These are phyloP conservation scores for Dalbergia oliveri DNA, from an alignment of 306 rosid genomes.

Conservation along the genomic window DNA sequence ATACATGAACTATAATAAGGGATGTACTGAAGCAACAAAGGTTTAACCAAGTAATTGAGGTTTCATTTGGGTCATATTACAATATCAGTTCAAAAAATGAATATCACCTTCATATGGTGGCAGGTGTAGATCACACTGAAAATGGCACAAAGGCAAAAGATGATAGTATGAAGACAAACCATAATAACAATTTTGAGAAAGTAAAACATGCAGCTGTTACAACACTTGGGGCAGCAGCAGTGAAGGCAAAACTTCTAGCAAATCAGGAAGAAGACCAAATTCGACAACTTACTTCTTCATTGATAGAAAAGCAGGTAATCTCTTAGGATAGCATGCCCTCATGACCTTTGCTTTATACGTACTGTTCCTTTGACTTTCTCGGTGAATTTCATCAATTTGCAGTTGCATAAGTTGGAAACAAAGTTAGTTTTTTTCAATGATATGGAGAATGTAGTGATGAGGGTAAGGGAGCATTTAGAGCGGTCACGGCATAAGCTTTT, in stretches of 20 bases:
- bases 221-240: constrained; percentile 86
- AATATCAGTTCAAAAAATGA: constrained; percentile 19
- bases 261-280: constrained; percentile 89
- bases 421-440: constrained; percentile 79
- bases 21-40: constrained; percentile 8
- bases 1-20: constrained; percentile 21
- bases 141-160: constrained; percentile 54
- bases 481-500: constrained; percentile 87
- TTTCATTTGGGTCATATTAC: background rate
- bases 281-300: constrained; percentile 68
- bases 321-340: constrained; percentile 35
- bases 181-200: constrained; percentile 61
- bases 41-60: background rate
- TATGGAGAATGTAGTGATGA: constrained; percentile 76
- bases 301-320: constrained; percentile 90
- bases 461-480: constrained; percentile 84
- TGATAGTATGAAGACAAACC: constrained; percentile 45
- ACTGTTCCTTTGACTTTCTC: constrained; percentile 34
- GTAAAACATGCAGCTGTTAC: constrained; percentile 82
- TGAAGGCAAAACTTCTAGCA: constrained; percentile 88
- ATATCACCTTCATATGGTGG: constrained; percentile 35
- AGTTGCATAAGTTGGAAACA: constrained; percentile 86
- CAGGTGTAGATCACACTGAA: constrained; percentile 64
- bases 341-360: constrained; percentile 3
- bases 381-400: constrained; percentile 47